Evolutionary conservation across 176 grass and related monocot genomes (phyloP).

Genomic region (Puya raimondii): DNA sequence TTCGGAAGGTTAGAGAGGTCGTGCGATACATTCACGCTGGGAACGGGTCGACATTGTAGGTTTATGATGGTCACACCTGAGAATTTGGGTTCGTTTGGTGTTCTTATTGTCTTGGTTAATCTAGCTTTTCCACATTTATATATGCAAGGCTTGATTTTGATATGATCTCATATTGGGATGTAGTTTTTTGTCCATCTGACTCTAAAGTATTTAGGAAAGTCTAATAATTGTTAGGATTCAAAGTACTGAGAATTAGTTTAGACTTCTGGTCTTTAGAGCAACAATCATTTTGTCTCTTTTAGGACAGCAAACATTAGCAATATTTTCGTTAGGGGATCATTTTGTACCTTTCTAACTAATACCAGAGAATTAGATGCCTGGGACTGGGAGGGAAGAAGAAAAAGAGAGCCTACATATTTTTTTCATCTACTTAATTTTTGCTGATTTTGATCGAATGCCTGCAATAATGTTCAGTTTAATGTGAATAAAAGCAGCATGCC

Average conservation of each 20-base stretch:
- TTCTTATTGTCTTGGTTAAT: neutral
- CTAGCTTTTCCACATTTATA: neutral
- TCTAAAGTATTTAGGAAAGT: too few relatives aligned
- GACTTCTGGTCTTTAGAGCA: too few relatives aligned
- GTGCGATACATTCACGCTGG: neutral
- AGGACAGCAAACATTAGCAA: too few relatives aligned
- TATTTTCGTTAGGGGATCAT: neutral
- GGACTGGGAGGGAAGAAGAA: neutral
- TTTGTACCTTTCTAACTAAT: too few relatives aligned
- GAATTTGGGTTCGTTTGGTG: neutral
- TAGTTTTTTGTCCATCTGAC: neutral
- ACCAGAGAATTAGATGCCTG: neutral
- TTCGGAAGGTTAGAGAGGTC: neutral
- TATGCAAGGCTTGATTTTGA: neutral
- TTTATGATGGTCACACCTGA: neutral
- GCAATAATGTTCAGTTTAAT: too few relatives aligned
- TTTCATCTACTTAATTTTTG: too few relatives aligned
- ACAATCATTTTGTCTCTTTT: too few relatives aligned
- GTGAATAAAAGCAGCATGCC: too few relatives aligned
- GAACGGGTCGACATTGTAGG: neutral
- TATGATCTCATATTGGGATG: neutral
- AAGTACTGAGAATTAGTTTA: too few relatives aligned
- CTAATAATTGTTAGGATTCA: too few relatives aligned
- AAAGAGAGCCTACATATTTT: too few relatives aligned
- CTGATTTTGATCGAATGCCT: too few relatives aligned